phyloP scores from a whole-genome alignment of 2,329 filamentous ascomycete genomes.

The Penicillium concentricum region DNA sequence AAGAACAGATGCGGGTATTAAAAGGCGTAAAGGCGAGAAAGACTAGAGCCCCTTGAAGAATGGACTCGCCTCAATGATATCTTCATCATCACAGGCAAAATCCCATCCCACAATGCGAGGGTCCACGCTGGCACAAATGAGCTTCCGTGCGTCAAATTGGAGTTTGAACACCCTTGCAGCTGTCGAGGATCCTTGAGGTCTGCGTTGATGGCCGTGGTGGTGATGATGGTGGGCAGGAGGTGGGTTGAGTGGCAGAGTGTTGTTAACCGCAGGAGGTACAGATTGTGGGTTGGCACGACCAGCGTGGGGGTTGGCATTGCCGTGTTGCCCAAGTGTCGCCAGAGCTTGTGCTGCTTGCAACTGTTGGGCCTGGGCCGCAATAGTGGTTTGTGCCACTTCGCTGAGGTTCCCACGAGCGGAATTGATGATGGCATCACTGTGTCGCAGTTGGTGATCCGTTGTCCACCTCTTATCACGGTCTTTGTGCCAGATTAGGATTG shows the following conservation, averaged over 20 bases:
- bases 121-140: conserved; percentile 92
- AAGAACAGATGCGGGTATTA: neutral
- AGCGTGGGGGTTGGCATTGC: conserved; percentile 3
- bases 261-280: neutral
- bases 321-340: conserved; percentile 7
- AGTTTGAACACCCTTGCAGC: conserved; percentile 83
- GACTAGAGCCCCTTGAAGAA: conserved; percentile 64
- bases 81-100: conserved; percentile 82
- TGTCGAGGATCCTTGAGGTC: conserved; percentile 17
- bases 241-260: conserved; percentile 1
- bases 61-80: conserved; percentile 72
- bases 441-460: conserved; percentile 69
- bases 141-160: conserved; percentile 89
- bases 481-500: conserved; percentile 90
- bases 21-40: neutral
- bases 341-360: conserved; percentile 19
- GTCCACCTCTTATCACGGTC: conserved; percentile 84
- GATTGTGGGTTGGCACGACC: conserved; percentile 1
- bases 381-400: conserved; percentile 15
- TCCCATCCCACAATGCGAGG: conserved; percentile 95
- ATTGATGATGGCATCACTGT: conserved; percentile 52
- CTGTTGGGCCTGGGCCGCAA: conserved; percentile 23
- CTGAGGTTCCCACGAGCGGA: conserved; percentile 28
- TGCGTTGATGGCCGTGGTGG: conserved; percentile 18
- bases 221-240: conserved; percentile 16